Conservation (phyloP, 371 early-diverging fungal genomes). For the Zopfochytrium polystomum region DNA sequence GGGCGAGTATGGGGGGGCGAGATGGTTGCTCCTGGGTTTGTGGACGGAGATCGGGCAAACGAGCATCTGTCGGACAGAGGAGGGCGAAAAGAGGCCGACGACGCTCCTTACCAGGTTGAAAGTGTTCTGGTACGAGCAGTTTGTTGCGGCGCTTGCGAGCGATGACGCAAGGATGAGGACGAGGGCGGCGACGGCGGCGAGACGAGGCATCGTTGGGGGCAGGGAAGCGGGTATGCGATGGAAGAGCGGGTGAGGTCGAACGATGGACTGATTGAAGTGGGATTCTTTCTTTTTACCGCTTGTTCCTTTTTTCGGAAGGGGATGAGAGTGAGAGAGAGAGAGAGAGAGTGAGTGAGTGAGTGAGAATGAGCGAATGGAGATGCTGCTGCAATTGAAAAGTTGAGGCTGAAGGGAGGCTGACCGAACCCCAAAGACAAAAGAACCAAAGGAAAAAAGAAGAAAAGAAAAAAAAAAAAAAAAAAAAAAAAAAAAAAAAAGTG, state of each 20-base stretch:
- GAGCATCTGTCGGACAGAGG: background rate
- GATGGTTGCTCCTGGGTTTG: too few relatives aligned
- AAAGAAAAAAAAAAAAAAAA: conserved; percentile 2
- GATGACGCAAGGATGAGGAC: background rate
- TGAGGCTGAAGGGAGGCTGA: background rate
- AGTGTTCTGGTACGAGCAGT: conserved; percentile 4
- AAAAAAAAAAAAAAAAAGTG: background rate
- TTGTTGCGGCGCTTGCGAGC: background rate
- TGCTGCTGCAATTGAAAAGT: background rate
- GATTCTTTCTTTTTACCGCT: too few relatives aligned
- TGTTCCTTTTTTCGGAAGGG: too few relatives aligned
- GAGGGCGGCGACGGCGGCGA: background rate
- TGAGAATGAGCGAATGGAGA: too few relatives aligned
- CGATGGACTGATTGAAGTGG: too few relatives aligned
- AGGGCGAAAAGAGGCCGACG: background rate
- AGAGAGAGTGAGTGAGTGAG: too few relatives aligned
- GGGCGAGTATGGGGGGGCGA: background rate
- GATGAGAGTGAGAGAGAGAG: too few relatives aligned
- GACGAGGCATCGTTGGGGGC: background rate
- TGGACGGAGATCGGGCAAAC: background rate
- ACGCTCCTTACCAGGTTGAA: conserved; percentile 8
- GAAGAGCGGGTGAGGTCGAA: too few relatives aligned
- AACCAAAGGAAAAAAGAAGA: background rate
- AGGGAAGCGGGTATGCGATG: background rate
- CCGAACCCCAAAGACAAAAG: background rate